phyloP scores from a whole-genome alignment of 2,329 filamentous ascomycete species.

The Colletotrichum godetiae region DNA sequence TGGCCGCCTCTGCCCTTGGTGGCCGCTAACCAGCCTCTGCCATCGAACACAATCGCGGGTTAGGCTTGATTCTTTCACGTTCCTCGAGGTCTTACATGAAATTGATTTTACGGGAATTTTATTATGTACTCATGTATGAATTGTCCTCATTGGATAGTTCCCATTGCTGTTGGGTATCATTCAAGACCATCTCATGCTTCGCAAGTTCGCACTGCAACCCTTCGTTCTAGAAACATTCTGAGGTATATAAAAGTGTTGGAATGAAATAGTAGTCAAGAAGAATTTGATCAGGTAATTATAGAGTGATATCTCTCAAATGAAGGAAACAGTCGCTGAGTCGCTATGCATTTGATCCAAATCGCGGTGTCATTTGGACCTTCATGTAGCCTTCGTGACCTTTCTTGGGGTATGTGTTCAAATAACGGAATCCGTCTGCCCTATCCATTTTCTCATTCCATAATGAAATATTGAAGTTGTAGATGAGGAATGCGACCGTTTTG shows the following conservation, averaged over 20 bases:
- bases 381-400: conserved; percentile 32
- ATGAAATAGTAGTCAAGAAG: background rate
- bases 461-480: conserved; percentile 36
- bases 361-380: conserved; percentile 19
- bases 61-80: background rate
- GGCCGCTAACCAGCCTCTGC: conserved; percentile 19
- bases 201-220: background rate
- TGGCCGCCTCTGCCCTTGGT: conserved; percentile 19
- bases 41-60: background rate
- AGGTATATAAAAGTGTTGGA: background rate
- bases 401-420: conserved; percentile 33
- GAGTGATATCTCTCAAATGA: background rate
- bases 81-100: too few species aligned
- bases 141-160: background rate
- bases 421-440: conserved; percentile 13
- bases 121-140: background rate
- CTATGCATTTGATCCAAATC: conserved; percentile 19
- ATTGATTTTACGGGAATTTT: background rate
- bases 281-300: background rate
- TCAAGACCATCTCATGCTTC: background rate
- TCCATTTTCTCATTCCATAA: conserved; percentile 24
- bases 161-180: background rate
- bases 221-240: background rate
- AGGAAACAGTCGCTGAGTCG: background rate
- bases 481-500: conserved; percentile 29